Percentiles rank a stretch among this genome's conserved stretches.
Evolutionary conservation across 352 stramenopile genomes (phyloP).

Genomic region (Globisporangium solare): DNA sequence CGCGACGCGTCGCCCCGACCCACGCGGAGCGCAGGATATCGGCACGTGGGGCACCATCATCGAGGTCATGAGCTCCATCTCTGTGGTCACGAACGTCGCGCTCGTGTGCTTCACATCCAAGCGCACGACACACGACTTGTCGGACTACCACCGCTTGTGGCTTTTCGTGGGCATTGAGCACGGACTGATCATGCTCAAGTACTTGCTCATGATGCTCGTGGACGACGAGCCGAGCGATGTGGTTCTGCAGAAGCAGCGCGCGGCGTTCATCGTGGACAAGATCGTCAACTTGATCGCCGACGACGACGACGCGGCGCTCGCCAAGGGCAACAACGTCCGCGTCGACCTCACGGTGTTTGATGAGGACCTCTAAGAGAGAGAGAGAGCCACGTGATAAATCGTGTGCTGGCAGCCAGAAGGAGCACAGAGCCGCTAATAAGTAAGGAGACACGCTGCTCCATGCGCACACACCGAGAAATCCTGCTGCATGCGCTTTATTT

Average conservation of each 20-base stretch:
- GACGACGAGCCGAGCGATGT: constrained; percentile 70
- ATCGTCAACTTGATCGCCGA: constrained; percentile 71
- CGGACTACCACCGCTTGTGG: constrained; percentile 43
- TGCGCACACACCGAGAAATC: not conserved
- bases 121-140: constrained; percentile 40
- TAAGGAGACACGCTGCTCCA: not conserved
- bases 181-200: constrained; percentile 62
- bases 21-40: constrained; percentile 83
- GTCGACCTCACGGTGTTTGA: constrained; percentile 79
- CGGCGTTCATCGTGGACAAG: constrained; percentile 68
- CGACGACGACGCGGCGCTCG: constrained; percentile 57
- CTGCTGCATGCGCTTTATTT: constrained; percentile 4
- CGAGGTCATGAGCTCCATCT: constrained; percentile 82
- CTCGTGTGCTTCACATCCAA: constrained; percentile 90
- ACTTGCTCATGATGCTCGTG: constrained; percentile 57
- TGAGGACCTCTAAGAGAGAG: constrained; percentile 41
- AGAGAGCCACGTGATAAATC: too few species aligned
- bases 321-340: constrained; percentile 75
- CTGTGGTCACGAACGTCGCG: constrained; percentile 91
- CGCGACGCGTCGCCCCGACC: constrained; percentile 64
- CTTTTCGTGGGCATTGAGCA: constrained; percentile 69
- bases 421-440: too few species aligned
- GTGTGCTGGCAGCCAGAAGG: too few species aligned
- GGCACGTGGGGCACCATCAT: constrained; percentile 92
- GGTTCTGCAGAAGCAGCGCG: constrained; percentile 63